These are phyloP conservation scores for Lotus japonicus DNA, from an alignment of 306 rosid species.

Conservation along the genomic window DNA sequence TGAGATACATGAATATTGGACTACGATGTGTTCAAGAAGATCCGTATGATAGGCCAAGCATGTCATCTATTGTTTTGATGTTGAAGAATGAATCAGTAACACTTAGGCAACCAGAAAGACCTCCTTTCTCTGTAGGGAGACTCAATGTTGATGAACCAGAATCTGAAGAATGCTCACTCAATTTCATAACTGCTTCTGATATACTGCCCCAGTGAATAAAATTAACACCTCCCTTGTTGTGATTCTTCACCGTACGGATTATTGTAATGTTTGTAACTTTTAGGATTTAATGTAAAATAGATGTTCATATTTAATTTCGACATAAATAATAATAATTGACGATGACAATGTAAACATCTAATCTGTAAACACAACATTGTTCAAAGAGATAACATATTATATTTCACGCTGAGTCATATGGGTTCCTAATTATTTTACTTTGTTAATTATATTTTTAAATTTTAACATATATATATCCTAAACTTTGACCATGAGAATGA, in stretches of 20 bases:
- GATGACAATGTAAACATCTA: too few species aligned
- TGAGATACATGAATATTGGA: constrained; percentile 35
- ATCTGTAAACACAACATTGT: too few species aligned
- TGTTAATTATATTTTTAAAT: too few species aligned
- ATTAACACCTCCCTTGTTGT: neutral
- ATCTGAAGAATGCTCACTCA: constrained; percentile 1
- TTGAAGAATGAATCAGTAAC: constrained; percentile 25
- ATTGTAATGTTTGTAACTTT: neutral
- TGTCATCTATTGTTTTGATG: constrained; percentile 40
- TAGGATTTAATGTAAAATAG: neutral
- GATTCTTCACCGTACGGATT: neutral
- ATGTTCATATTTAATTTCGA: neutral
- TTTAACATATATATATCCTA: too few species aligned
- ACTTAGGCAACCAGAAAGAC: constrained; percentile 23
- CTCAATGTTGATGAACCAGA: neutral
- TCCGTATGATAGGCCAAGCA: constrained; percentile 43
- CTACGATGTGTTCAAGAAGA: constrained; percentile 47
- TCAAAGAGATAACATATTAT: neutral
- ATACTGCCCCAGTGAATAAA: constrained; percentile 10
- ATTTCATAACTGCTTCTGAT: neutral
- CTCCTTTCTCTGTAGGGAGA: constrained; percentile 34
- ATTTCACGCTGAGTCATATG: too few species aligned
- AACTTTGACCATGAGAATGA: too few species aligned
- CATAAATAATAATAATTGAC: too few species aligned
- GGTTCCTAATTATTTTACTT: too few species aligned